These are phyloP conservation scores for Rhizophagus sp. DNA, from an alignment of 192 early-diverging fungal species.

Conservation along the genomic window DNA sequence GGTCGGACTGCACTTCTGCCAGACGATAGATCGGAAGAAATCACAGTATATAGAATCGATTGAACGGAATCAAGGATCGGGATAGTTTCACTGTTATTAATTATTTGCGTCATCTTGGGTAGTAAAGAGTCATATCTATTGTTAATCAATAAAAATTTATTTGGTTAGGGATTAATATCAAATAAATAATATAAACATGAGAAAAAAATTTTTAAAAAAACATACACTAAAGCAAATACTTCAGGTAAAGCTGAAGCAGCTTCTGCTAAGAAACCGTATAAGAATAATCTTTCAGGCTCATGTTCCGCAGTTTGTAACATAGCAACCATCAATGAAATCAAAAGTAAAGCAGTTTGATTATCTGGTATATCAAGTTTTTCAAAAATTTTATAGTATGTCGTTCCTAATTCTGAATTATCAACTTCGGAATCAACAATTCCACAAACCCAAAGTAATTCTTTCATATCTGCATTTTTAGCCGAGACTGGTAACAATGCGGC, in stretches of 20 bases:
- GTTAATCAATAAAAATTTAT: background rate
- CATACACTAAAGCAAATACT: slow-evolving; percentile 66
- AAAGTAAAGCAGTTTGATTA: slow-evolving; percentile 62
- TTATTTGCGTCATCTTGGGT: slow-evolving; percentile 73
- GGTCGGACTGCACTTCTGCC: slow-evolving; percentile 7
- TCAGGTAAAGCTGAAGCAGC: slow-evolving; percentile 71
- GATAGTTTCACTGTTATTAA: slow-evolving; percentile 63
- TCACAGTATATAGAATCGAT: slow-evolving; percentile 67
- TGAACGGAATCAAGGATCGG: slow-evolving; percentile 73
- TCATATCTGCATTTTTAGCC: slow-evolving; percentile 68
- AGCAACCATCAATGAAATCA: slow-evolving; percentile 66
- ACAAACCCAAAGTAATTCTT: slow-evolving; percentile 54
- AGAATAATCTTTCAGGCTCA: slow-evolving; percentile 69
- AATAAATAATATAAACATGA: background rate
- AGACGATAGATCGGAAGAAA: slow-evolving; percentile 34
- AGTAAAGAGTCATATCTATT: slow-evolving; percentile 68
- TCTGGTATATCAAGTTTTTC: slow-evolving; percentile 65
- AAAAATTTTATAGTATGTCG: slow-evolving; percentile 65
- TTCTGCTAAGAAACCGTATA: slow-evolving; percentile 79
- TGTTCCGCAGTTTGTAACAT: slow-evolving; percentile 73
- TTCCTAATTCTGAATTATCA: slow-evolving; percentile 43
- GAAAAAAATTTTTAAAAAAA: slow-evolving; percentile 3
- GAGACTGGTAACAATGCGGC: slow-evolving; percentile 81
- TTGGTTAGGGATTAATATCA: slow-evolving; percentile 23
- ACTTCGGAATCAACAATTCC: slow-evolving; percentile 52